phyloP scores from a whole-genome alignment of 257 asterid genomes.

The Forsythia suspensa region DNA sequence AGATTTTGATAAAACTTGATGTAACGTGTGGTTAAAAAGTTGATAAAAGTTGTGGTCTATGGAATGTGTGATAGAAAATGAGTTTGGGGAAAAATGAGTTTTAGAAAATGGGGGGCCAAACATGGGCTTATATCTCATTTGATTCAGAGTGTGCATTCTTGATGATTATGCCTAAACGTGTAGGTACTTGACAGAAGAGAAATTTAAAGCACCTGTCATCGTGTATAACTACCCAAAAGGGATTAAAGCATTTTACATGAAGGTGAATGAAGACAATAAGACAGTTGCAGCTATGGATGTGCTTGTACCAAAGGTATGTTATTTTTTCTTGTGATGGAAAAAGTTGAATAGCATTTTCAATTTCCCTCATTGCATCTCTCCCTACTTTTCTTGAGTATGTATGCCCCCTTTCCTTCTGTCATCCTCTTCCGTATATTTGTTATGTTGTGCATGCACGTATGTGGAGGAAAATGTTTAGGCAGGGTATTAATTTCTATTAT shows the following conservation, averaged over 20 bases:
- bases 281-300: conserved; percentile 99
- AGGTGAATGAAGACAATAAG: conserved; percentile 84
- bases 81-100: no score
- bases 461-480: background rate
- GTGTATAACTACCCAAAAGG: conserved; percentile 93
- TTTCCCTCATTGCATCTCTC: background rate
- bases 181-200: conserved; percentile 92
- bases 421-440: background rate
- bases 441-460: no score
- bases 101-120: no score
- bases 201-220: conserved; percentile 80
- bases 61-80: no score
- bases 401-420: background rate
- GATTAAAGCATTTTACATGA: conserved; percentile 95
- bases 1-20: no score
- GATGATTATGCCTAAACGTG: background rate
- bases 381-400: background rate
- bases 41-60: no score
- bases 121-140: background rate
- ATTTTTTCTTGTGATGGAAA: background rate
- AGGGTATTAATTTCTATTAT: background rate
- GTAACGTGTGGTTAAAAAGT: no score
- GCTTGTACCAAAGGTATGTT: conserved; percentile 86
- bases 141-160: background rate
- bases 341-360: background rate